Conservation (phyloP, 2,329 filamentous ascomycete species). For the Hypocrella siamensis region DNA sequence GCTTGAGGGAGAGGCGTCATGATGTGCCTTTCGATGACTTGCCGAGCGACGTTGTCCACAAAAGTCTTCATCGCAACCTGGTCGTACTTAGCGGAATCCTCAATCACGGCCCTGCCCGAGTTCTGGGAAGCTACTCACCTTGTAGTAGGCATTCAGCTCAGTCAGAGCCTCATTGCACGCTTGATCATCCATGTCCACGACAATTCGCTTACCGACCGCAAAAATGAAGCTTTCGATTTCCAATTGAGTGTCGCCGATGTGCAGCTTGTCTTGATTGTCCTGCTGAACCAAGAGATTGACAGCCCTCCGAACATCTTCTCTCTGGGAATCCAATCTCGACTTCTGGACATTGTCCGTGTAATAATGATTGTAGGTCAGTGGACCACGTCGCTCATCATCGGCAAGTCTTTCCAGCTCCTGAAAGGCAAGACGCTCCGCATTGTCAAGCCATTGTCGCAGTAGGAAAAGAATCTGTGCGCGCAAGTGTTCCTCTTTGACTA, state of each 20-base stretch:
- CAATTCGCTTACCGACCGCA: constrained; percentile 3
- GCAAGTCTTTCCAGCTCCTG: constrained; percentile 5
- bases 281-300: constrained; percentile 1
- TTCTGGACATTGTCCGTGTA: constrained; percentile 7
- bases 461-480: constrained; percentile 2
- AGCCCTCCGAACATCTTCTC: constrained; percentile 1
- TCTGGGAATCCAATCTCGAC: constrained; percentile 3
- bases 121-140: constrained; percentile 3
- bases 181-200: constrained; percentile 7
- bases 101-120: background rate
- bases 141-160: constrained; percentile 10
- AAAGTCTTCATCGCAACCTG: constrained; percentile 9
- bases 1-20: constrained; percentile 4
- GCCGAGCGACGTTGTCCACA: constrained; percentile 10
- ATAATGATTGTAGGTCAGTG: constrained; percentile 8
- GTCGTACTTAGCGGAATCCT: constrained; percentile 3
- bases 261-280: constrained; percentile 2
- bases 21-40: constrained; percentile 11
- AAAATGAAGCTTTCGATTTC: constrained; percentile 4
- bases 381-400: constrained; percentile 4
- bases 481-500: constrained; percentile 2
- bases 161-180: constrained; percentile 7
- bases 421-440: constrained; percentile 1
- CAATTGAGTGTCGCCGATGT: constrained; percentile 2
- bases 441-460: constrained; percentile 3